phyloP scores from a whole-genome alignment of 2,329 filamentous ascomycete genomes.

The Neodidymelliopsis sp. region DNA sequence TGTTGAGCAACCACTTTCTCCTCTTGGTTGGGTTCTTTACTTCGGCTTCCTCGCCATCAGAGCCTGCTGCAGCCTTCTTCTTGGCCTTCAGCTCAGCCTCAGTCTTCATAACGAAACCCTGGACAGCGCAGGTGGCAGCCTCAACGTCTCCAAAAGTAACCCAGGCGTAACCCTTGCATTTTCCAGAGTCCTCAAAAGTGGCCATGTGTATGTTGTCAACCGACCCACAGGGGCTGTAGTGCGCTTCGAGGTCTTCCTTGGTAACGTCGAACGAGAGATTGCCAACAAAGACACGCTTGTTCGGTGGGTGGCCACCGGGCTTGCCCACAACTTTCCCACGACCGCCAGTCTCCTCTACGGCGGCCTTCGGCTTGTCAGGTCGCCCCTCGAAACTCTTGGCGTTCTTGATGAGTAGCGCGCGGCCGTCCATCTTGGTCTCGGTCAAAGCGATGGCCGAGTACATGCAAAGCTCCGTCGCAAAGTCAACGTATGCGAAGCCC shows the following conservation, averaged over 20 bases:
- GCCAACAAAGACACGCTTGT: slow-evolving; percentile 83
- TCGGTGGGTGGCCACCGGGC: slow-evolving; percentile 65
- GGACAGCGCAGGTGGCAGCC: slow-evolving; percentile 77
- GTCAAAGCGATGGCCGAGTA: slow-evolving; percentile 82
- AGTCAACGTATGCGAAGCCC: slow-evolving; percentile 97
- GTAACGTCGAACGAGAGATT: slow-evolving; percentile 61
- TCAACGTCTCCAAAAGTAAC: slow-evolving; percentile 85
- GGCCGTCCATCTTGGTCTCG: slow-evolving; percentile 79
- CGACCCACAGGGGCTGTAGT: slow-evolving; percentile 85
- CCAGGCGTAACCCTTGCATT: slow-evolving; percentile 98
- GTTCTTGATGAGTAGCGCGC: slow-evolving; percentile 91
- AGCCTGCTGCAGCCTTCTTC: slow-evolving; percentile 61
- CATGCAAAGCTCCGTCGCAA: slow-evolving; percentile 71
- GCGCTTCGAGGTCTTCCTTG: slow-evolving; percentile 78
- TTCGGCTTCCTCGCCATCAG: slow-evolving; percentile 58
- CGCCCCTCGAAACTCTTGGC: slow-evolving; percentile 90
- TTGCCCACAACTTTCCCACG: slow-evolving; percentile 42
- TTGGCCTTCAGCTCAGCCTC: slow-evolving; percentile 56
- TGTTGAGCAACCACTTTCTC: slow-evolving; percentile 81
- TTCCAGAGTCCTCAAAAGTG: slow-evolving; percentile 94
- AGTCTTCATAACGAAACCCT: slow-evolving; percentile 78
- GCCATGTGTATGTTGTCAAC: slow-evolving; percentile 86
- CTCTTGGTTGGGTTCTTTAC: slow-evolving; percentile 57
- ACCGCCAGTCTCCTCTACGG: slow-evolving; percentile 29
- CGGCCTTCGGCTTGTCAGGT: slow-evolving; percentile 68